Conservation (phyloP, 495 filamentous ascomycete genomes). For the Niebla homalea region DNA sequence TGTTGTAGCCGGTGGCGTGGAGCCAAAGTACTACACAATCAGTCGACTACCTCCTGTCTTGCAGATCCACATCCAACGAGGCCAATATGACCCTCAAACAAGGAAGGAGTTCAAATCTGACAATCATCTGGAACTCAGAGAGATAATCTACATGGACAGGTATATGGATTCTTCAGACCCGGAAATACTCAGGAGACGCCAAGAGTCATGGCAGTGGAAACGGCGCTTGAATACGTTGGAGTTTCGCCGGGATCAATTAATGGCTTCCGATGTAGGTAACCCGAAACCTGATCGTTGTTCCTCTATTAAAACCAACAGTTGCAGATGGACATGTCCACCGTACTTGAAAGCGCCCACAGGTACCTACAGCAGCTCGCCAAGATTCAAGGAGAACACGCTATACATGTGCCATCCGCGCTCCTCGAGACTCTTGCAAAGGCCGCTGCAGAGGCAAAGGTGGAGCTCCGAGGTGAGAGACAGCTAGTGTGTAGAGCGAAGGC, state of each 20-base stretch:
- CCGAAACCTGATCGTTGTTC: no score
- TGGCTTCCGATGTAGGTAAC: slow-evolving; percentile 30
- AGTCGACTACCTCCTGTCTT: slow-evolving; percentile 66
- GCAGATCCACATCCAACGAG: slow-evolving; percentile 77
- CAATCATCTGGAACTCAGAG: slow-evolving; percentile 58
- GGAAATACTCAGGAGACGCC: slow-evolving; percentile 45
- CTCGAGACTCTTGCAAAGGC: slow-evolving; percentile 23
- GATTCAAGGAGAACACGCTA: slow-evolving; percentile 18
- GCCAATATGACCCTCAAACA: slow-evolving; percentile 49
- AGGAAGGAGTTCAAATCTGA: slow-evolving; percentile 59
- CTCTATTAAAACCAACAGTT: slow-evolving; percentile 19
- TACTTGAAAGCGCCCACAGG: slow-evolving; percentile 15
- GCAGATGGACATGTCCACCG: slow-evolving; percentile 15
- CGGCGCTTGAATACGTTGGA: slow-evolving; percentile 44
- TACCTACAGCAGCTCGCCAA: slow-evolving; percentile 18
- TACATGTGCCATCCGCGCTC: slow-evolving; percentile 22
- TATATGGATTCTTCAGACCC: slow-evolving; percentile 62
- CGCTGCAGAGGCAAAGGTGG: slow-evolving; percentile 22
- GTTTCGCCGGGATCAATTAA: slow-evolving; percentile 31
- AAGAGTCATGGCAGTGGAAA: slow-evolving; percentile 64
- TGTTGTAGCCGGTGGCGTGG: slow-evolving; percentile 46
- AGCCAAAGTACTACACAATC: slow-evolving; percentile 64
- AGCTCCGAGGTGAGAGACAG: slow-evolving; percentile 26
- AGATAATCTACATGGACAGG: slow-evolving; percentile 75
- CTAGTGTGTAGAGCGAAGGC: neutral